phyloP scores from a whole-genome alignment of 768 basidiomycete genomes.

The Xerocomellus intermedius region DNA sequence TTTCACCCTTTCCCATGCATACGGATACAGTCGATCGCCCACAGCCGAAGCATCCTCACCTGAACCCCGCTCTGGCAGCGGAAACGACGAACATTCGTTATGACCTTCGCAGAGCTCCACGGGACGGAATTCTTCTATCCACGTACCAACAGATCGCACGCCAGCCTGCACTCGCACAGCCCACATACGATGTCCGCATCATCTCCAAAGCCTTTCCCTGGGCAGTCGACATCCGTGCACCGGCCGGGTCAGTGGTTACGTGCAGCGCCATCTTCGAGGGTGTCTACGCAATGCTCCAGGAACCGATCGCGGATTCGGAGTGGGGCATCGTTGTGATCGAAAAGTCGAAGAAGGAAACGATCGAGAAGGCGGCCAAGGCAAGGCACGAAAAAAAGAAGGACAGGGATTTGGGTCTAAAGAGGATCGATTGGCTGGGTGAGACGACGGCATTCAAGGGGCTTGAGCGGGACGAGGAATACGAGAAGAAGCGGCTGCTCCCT shows the following conservation, averaged over 20 bases:
- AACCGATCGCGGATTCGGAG: constrained; percentile 60
- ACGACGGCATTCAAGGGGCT: constrained; percentile 59
- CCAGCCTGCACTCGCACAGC: constrained; percentile 38
- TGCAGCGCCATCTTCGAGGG: constrained; percentile 57
- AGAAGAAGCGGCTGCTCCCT: constrained; percentile 49
- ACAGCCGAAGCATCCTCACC: constrained; percentile 45
- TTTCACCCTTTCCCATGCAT: neutral
- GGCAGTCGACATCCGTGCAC: constrained; percentile 53
- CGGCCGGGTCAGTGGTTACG: constrained; percentile 35
- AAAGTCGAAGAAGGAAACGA: constrained; percentile 40
- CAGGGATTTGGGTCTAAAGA: constrained; percentile 39
- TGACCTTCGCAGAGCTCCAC: constrained; percentile 46
- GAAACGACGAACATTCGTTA: constrained; percentile 51
- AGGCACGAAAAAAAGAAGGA: constrained; percentile 36
- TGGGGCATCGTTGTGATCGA: constrained; percentile 57
- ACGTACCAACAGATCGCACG: constrained; percentile 41
- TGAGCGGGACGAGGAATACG: constrained; percentile 57
- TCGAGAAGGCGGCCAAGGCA: constrained; percentile 52
- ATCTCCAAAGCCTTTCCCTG: constrained; percentile 66
- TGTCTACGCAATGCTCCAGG: constrained; percentile 47
- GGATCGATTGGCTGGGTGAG: constrained; percentile 67
- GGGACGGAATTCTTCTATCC: constrained; percentile 40
- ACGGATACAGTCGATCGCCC: constrained; percentile 16
- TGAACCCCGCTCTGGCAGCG: constrained; percentile 53
- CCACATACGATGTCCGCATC: constrained; percentile 42